Conservation (phyloP, 2,329 filamentous ascomycete genomes). For the Penicillium occitanis region DNA sequence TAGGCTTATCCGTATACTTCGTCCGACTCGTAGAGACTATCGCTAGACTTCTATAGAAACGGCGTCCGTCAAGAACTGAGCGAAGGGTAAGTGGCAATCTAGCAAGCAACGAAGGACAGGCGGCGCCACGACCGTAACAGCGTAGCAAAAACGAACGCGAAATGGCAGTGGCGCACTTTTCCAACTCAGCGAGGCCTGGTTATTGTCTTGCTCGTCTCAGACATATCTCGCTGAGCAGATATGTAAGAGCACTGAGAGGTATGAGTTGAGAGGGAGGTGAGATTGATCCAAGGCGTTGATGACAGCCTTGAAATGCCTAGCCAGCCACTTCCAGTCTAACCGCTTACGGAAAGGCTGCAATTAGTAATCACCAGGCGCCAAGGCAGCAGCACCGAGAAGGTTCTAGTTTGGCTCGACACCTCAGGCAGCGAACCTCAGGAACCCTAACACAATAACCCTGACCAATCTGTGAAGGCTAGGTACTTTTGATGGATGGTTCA, state of each 20-base stretch:
- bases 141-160: constrained; percentile 16
- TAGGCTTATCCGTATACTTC: background rate
- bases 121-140: constrained; percentile 20
- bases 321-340: background rate
- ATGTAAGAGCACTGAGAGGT: constrained; percentile 8
- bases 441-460: background rate
- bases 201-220: constrained; percentile 18
- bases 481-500: too few relatives aligned
- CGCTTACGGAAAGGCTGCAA: background rate
- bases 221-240: constrained; percentile 21
- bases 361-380: constrained; percentile 8
- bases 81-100: constrained; percentile 14
- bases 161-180: constrained; percentile 22
- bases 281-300: background rate
- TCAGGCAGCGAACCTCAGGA: background rate
- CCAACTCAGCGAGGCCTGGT: constrained; percentile 22
- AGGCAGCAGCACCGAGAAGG: background rate
- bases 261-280: constrained; percentile 11
- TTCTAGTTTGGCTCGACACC: background rate
- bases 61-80: background rate
- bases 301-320: background rate
- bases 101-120: constrained; percentile 17
- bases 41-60: background rate
- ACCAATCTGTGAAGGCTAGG: background rate
- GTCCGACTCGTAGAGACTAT: background rate